A percentile compares a stretch with the other conserved stretches of the same genome.
These are phyloP conservation scores for Geotrichum europaeum DNA, from an alignment of 1,139 yeast species.

Conservation along the genomic window DNA sequence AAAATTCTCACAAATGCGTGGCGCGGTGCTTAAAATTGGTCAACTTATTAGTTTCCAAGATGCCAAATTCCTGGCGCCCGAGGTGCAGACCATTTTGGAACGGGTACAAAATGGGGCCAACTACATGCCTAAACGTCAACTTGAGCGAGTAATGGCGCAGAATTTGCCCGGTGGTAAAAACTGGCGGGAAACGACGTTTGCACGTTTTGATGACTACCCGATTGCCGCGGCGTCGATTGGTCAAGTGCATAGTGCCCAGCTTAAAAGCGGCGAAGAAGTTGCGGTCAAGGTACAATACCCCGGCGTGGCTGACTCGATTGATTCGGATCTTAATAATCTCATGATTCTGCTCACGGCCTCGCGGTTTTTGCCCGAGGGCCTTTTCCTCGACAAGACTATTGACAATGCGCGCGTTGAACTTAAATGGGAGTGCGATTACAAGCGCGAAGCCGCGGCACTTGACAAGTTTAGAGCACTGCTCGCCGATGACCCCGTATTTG, in stretches of 20 bases:
- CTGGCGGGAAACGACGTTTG: constrained; percentile 68
- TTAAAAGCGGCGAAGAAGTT: constrained; percentile 54
- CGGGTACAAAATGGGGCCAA: constrained; percentile 92
- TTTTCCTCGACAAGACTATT: constrained; percentile 84
- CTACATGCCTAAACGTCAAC: constrained; percentile 91
- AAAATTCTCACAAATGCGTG: constrained; percentile 90
- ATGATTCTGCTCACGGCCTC: constrained; percentile 80
- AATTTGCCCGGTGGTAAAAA: constrained; percentile 57
- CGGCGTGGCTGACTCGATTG: constrained; percentile 92
- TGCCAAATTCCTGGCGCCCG: constrained; percentile 72
- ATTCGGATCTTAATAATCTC: constrained; percentile 84
- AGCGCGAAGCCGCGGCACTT: constrained; percentile 80
- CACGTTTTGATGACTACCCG: constrained; percentile 79
- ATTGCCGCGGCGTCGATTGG: constrained; percentile 98
- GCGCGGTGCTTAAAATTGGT: constrained; percentile 95
- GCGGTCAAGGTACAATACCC: constrained; percentile 98
- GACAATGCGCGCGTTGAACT: constrained; percentile 90
- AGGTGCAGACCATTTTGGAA: constrained; percentile 71
- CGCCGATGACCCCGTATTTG: constrained; percentile 62
- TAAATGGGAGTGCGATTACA: constrained; percentile 96
- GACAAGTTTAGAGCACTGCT: constrained; percentile 60
- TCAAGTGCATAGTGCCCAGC: constrained; percentile 83
- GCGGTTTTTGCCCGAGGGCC: constrained; percentile 79
- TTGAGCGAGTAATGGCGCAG: constrained; percentile 63
- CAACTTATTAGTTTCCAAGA: constrained; percentile 93